Percentiles rank a stretch among this genome's conserved stretches.
phyloP scores from a whole-genome alignment of 2,329 filamentous ascomycete species.

The Lachnellula occidentalis region DNA sequence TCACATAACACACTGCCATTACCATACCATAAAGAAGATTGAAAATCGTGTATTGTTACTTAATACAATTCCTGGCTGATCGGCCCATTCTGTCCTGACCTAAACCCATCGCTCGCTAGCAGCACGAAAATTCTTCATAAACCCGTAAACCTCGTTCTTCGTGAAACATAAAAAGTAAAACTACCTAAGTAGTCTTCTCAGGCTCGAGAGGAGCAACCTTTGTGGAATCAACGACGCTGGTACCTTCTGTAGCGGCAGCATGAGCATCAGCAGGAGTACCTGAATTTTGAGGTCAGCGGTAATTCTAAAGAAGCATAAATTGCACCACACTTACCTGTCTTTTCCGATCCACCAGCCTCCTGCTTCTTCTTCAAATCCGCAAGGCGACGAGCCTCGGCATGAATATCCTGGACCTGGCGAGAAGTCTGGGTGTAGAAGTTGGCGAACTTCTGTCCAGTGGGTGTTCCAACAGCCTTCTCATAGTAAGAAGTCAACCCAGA shows the following conservation, averaged over 20 bases:
- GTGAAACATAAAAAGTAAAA: slow-evolving; percentile 5
- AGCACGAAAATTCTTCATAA: slow-evolving; percentile 5
- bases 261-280: slow-evolving; percentile 16
- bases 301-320: slow-evolving; percentile 26
- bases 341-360: slow-evolving; percentile 43
- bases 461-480: slow-evolving; percentile 82
- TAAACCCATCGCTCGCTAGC: slow-evolving; percentile 1
- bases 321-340: slow-evolving; percentile 42
- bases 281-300: slow-evolving; percentile 25
- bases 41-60: too few relatives aligned
- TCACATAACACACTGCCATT: too few relatives aligned
- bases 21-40: too few relatives aligned
- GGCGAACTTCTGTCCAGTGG: slow-evolving; percentile 81
- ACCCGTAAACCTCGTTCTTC: background rate
- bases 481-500: slow-evolving; percentile 81
- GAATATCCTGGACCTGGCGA: slow-evolving; percentile 91
- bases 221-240: slow-evolving; percentile 21
- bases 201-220: slow-evolving; percentile 27
- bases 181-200: slow-evolving; percentile 22
- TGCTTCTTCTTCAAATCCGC: slow-evolving; percentile 80
- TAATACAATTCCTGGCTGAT: background rate
- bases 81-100: background rate
- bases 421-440: slow-evolving; percentile 80
- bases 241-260: slow-evolving; percentile 17
- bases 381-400: slow-evolving; percentile 81